phyloP scores from a whole-genome alignment of 331 rosid species.

The Quercus tomentella region DNA sequence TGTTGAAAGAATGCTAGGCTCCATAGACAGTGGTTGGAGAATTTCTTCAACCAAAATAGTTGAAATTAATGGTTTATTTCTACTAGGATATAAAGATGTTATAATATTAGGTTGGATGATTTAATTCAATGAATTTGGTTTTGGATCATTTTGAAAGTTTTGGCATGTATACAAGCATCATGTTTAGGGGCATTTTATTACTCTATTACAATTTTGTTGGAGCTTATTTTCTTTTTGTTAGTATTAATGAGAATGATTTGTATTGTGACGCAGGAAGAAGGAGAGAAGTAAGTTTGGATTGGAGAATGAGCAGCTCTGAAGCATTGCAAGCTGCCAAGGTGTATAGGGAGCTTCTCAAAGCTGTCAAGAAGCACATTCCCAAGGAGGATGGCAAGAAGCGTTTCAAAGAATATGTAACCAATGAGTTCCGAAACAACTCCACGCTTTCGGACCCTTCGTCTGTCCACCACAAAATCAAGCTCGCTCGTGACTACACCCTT shows the following conservation, averaged over 20 bases:
- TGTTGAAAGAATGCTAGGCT: no score
- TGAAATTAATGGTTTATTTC: no score
- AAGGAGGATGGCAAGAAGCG: slow-evolving; percentile 61
- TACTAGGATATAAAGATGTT: no score
- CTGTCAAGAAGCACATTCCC: slow-evolving; percentile 65
- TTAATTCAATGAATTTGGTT: no score
- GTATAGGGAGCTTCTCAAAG: slow-evolving; percentile 73
- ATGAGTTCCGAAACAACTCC: slow-evolving; percentile 55
- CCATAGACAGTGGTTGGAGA: no score
- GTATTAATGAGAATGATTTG: not conserved
- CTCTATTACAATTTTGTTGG: no score
- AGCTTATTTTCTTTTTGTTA: not conserved
- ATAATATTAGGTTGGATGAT: no score
- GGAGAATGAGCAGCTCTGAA: slow-evolving; percentile 52
- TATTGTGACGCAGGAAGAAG: slow-evolving; percentile 28
- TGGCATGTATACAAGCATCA: no score
- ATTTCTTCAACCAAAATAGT: no score
- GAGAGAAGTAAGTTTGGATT: not conserved
- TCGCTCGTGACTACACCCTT: slow-evolving; percentile 65
- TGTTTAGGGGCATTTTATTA: no score
- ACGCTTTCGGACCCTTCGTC: slow-evolving; percentile 38
- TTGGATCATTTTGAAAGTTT: no score
- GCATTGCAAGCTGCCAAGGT: slow-evolving; percentile 53
- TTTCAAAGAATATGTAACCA: slow-evolving; percentile 51
- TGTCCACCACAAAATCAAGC: slow-evolving; percentile 62